Evolutionary conservation across 2,329 filamentous ascomycete genomes (phyloP).

Genomic region (Penicillium digitatum): DNA sequence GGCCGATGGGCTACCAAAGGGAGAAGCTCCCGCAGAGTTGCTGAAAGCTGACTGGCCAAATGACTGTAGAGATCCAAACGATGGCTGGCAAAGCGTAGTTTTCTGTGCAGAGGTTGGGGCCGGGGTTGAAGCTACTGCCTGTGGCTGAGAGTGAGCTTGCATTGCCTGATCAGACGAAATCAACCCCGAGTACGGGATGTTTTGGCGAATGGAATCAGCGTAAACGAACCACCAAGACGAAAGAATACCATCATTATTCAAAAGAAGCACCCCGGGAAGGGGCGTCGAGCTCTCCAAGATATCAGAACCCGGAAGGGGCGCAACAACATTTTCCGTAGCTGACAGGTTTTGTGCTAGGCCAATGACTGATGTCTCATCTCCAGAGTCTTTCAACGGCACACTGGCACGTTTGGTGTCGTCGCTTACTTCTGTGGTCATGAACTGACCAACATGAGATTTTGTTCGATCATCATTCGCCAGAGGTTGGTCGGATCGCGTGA

Average conservation of each 20-base stretch:
- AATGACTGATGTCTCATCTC: slow-evolving; percentile 70
- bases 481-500: slow-evolving; percentile 68
- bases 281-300: slow-evolving; percentile 75
- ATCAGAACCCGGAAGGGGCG: slow-evolving; percentile 73
- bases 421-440: slow-evolving; percentile 58
- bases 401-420: slow-evolving; percentile 71
- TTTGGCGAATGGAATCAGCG: slow-evolving; percentile 73
- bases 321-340: slow-evolving; percentile 69
- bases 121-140: slow-evolving; percentile 10
- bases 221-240: slow-evolving; percentile 91
- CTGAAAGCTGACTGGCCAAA: slow-evolving; percentile 38
- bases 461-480: slow-evolving; percentile 60
- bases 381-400: slow-evolving; percentile 63
- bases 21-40: slow-evolving; percentile 23
- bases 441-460: slow-evolving; percentile 61
- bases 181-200: slow-evolving; percentile 69
- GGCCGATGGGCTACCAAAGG: slow-evolving; percentile 26
- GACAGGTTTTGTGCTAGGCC: slow-evolving; percentile 83
- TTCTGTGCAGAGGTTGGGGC: slow-evolving; percentile 14
- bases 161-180: slow-evolving; percentile 28
- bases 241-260: slow-evolving; percentile 86
- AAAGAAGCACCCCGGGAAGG: slow-evolving; percentile 74
- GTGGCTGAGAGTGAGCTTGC: slow-evolving; percentile 9
- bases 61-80: slow-evolving; percentile 4
- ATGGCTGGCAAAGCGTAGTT: slow-evolving; percentile 27